Percentiles rank a stretch among this genome's conserved stretches.
phyloP scores from a whole-genome alignment of 306 rosid genomes.

The Pterocarpus santalinus region DNA sequence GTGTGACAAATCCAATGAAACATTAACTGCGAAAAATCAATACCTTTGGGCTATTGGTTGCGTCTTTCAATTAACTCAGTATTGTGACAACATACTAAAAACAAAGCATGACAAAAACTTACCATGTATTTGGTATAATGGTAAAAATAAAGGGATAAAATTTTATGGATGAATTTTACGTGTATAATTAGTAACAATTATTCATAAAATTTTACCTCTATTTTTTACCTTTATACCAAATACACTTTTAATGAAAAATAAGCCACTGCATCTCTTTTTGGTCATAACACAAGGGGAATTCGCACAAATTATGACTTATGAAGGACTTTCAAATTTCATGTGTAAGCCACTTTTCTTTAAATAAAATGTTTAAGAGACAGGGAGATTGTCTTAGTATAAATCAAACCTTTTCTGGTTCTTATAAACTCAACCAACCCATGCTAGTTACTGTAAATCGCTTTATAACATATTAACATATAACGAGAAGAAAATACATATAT shows the following conservation, averaged over 20 bases:
- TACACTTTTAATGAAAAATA: not conserved
- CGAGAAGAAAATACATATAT: not conserved
- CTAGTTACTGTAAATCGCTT: no score
- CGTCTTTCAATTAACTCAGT: not conserved
- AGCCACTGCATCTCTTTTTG: not conserved
- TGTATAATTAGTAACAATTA: no score
- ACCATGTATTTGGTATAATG: no score
- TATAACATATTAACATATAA: not conserved
- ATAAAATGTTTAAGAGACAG: no score
- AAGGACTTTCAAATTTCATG: not conserved
- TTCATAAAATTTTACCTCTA: no score
- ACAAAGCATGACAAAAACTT: not conserved
- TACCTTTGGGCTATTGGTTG: not conserved
- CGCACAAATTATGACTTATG: not conserved
- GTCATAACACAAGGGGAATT: not conserved
- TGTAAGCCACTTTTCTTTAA: no score
- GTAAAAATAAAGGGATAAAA: no score
- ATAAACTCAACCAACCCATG: no score
- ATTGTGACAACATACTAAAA: not conserved
- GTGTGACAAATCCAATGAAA: slow-evolving; percentile 22
- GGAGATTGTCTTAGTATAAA: no score
- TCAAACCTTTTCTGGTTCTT: no score
- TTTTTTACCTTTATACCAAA: no score
- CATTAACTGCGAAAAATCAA: slow-evolving; percentile 10
- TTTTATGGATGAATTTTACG: no score